phyloP scores from a whole-genome alignment of 768 basidiomycete genomes.

The Strobilomyces confusus region DNA sequence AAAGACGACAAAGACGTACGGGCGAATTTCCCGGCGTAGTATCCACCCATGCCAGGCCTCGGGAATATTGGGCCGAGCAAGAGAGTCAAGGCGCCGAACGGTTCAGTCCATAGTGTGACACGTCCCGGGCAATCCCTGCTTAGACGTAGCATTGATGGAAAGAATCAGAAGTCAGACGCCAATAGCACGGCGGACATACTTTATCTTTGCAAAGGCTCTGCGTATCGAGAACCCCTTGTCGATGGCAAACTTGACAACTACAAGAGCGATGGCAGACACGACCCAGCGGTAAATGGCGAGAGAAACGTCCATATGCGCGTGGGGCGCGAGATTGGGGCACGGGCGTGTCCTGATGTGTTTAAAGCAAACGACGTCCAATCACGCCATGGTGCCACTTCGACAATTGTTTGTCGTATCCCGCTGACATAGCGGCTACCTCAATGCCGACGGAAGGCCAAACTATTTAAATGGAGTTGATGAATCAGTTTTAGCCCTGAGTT shows the following conservation, averaged over 20 bases:
- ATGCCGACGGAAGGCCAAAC: too few relatives aligned
- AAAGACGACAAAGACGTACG: conserved; percentile 25
- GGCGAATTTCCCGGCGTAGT: conserved; percentile 34
- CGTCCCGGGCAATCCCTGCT: conserved; percentile 21
- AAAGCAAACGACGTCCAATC: too few relatives aligned
- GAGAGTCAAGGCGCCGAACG: conserved; percentile 27
- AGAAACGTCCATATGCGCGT: conserved; percentile 2
- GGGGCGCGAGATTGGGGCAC: too few relatives aligned
- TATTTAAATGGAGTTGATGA: too few relatives aligned
- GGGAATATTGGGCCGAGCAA: conserved; percentile 34
- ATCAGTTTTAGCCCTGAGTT: too few relatives aligned
- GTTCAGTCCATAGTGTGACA: conserved; percentile 28
- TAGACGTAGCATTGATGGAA: too few relatives aligned
- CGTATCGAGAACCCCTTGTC: conserved; percentile 6
- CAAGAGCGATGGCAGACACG: not conserved
- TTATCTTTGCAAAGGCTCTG: conserved; percentile 17
- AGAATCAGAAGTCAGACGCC: not conserved
- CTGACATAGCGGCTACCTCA: too few relatives aligned
- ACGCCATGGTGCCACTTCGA: too few relatives aligned
- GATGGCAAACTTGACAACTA: conserved; percentile 3
- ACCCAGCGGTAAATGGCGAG: conserved; percentile 4
- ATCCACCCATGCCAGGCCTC: conserved; percentile 30
- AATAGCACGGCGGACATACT: conserved; percentile 3
- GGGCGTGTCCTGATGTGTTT: too few relatives aligned
- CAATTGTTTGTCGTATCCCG: too few relatives aligned